Base-by-base conservation (phyloP, 2,329 filamentous ascomycete species). In the Calonectria pteridis region DNA sequence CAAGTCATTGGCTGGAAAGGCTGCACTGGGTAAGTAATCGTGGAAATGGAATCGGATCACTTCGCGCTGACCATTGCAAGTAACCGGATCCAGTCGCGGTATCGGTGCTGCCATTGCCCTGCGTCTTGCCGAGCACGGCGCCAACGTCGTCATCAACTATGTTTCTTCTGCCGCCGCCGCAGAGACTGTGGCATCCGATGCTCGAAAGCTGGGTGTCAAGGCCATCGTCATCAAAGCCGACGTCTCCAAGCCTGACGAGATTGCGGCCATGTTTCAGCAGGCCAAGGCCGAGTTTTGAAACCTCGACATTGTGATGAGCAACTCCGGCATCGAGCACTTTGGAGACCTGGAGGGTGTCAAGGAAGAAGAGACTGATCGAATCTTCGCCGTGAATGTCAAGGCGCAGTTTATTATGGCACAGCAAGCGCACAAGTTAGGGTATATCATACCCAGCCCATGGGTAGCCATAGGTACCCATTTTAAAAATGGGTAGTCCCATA, bases 331-430 rank as follows among this genome's bases (percentile, higher is more conserved):
- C 69, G 92, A 93, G 81, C 89, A 87, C 58, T 94, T 93, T 87
- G 91, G 92, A 75, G 91, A 92, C 84, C 89, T 92, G 73, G 90
- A 92, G 85, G 91, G 93, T 78, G 91, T 94, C 59, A 89, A 91
- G 6, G 90, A 92, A 82, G 92, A 94, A 86, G 92, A 93, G 84
- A 94, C 91, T 82, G 92, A 94, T 83, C 91, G 92, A 75, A 92
- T 94, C 77, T 93, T 94, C 87, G 88, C 87, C 85, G 85, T 94
- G 82, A 94, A 94, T 85, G 89, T 92, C 9, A 87, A 91, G 11
- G 92, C 92, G 49, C 92, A 94, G 84, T 94, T 94, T 87, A 94
- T 94, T 84, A 92, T 94, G 62, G 92, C 92, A 40, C 91, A 92
- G 80, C 90, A 93, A 75, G 93, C 93, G 55, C n/a, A n/a, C n/a